Evolutionary conservation across 129 eudicot species (phyloP), one percentile per base, ranked within the genome.

Genomic region (Calendula officinalis): DNA sequence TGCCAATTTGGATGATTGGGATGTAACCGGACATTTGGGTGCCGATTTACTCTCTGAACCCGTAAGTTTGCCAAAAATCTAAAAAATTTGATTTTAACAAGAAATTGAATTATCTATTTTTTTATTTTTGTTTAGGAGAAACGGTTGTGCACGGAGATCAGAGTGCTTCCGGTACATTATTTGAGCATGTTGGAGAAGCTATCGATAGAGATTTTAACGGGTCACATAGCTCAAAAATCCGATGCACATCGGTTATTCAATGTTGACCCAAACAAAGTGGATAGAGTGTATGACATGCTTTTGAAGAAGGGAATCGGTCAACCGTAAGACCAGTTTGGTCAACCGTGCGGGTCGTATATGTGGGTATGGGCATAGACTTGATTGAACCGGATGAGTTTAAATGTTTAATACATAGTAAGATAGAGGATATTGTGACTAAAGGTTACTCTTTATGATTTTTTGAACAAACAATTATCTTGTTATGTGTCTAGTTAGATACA

Each of bases 231-330:
- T 27, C 76, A 84, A 44, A 90, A 82, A 72, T 67, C 95, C 2
- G 97, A 90, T 71, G 95, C 95, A 5, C 82, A 86, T 76, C 74
- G 76, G 8, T 61, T 86, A 78, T 84, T 91, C 52, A 78, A 84
- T 47, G 95, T 87, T 48, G 95, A 91, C 33, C 89, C 95, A 15
- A 64, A 15, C 72, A 91, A 91, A 78, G 90, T 87, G 68, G 97
- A 91, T 68, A 75, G 77, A 73, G 89, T 91, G 37, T 91, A 91
- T 47, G 97, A 87, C 37, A 91, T 87, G 94, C 84, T 87, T 66
- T 52, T 84, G 45, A 82, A 70, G 67, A 91, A 87, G 79, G 97
- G 95, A 5, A 83, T 82, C 45, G 76, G 76, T 15, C 90, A 71
- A 70, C 47, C 73, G 2, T 81, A 71, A 22, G 30, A 22, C 30